Percentiles rank a stretch among this genome's conserved stretches.
These are phyloP conservation scores for Mycena epipterygia DNA, from an alignment of 768 basidiomycete species.

Conservation along the genomic window DNA sequence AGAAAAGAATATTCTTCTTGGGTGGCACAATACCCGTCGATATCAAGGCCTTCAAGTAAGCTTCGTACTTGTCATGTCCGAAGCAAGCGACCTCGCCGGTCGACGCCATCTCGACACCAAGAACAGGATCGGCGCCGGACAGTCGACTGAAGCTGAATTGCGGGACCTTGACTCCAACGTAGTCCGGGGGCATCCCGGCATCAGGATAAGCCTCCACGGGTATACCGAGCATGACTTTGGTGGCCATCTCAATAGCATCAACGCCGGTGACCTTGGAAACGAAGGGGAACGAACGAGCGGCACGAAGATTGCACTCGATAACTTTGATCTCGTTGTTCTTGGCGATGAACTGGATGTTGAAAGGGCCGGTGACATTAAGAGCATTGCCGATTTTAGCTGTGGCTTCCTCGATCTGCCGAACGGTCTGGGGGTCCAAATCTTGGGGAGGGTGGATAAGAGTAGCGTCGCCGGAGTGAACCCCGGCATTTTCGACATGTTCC, in stretches of 20 bases:
- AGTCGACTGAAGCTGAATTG: conserved; percentile 98
- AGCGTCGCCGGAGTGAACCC: conserved; percentile 98
- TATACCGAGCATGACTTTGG: conserved; percentile 96
- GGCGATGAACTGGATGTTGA: conserved; percentile 99
- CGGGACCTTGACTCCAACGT: conserved; percentile 99
- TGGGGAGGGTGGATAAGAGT: conserved; percentile 98
- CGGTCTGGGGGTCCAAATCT: conserved; percentile 96
- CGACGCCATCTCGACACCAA: conserved; percentile 99
- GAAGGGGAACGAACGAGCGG: conserved; percentile 98
- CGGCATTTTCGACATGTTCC: conserved; percentile 99
- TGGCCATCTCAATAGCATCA: conserved; percentile 99
- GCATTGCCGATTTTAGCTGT: conserved; percentile 98
- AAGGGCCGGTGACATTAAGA: conserved; percentile 97
- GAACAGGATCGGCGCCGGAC: conserved; percentile 96
- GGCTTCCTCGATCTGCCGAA: conserved; percentile 95
- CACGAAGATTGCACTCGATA: conserved; percentile 98
- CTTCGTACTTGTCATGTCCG: conserved; percentile 97
- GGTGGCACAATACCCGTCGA: conserved; percentile 96
- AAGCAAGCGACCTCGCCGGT: conserved; percentile 99
- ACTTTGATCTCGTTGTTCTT: conserved; percentile 99
- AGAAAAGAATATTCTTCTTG: conserved; percentile 98
- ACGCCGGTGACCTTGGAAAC: conserved; percentile 98
- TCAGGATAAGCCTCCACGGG: conserved; percentile 94
- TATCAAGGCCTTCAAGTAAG: conserved; percentile 96
- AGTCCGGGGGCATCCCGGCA: conserved; percentile 87